These are phyloP conservation scores for Themeda triandra DNA, from an alignment of 176 grass and related monocot species.

Conservation along the genomic window DNA sequence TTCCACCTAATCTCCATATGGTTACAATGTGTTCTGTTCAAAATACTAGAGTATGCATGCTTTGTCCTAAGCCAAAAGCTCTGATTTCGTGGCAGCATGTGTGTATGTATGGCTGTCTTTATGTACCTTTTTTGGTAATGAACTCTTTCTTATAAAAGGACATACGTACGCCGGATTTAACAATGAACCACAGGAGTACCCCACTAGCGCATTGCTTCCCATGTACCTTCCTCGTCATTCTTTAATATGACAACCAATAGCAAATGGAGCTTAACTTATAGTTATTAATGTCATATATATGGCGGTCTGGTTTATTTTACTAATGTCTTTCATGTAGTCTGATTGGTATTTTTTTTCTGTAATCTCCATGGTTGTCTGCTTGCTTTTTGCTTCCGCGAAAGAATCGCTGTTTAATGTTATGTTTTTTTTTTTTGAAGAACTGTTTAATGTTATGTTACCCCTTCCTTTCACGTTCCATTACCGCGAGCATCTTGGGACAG, in stretches of 20 bases:
- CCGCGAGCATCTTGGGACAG: neutral
- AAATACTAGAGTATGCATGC: neutral
- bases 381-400: too few relatives aligned
- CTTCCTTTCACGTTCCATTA: neutral
- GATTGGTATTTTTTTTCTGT: too few relatives aligned
- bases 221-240: neutral
- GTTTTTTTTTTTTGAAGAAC: too few relatives aligned
- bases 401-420: too few relatives aligned
- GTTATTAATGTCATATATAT: neutral
- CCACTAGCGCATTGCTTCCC: neutral
- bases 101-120: neutral
- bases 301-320: too few relatives aligned
- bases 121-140: neutral
- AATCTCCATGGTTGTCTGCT: too few relatives aligned
- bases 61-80: neutral
- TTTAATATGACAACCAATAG: neutral
- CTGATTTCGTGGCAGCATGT: neutral
- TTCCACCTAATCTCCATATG: constrained; percentile 1
- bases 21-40: neutral
- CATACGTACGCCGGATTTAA: neutral
- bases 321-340: too few relatives aligned
- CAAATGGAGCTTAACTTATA: neutral
- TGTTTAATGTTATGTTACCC: too few relatives aligned
- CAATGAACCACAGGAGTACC: neutral
- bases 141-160: neutral